Conservation (phyloP, 1,284 basidiomycete genomes). For the Athelia sp. region DNA sequence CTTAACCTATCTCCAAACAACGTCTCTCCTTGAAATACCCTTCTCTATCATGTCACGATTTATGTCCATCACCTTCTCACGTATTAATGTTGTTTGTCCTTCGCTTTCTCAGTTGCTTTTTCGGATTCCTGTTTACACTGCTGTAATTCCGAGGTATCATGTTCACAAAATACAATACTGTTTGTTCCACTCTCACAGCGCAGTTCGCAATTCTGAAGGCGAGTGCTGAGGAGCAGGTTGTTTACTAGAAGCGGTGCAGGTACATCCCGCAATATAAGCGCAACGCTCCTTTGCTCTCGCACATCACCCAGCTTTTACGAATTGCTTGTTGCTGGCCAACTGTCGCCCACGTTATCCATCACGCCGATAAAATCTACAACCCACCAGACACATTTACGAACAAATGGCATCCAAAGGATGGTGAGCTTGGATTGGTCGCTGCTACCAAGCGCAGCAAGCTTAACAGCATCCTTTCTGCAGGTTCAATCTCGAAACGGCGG, state of each 20-base stretch:
- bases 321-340: neutral
- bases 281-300: neutral
- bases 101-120: neutral
- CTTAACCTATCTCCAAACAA: slow-evolving; percentile 1
- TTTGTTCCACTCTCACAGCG: too few species aligned
- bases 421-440: too few species aligned
- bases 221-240: too few species aligned
- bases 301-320: neutral
- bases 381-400: neutral
- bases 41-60: neutral
- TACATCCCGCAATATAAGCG: neutral
- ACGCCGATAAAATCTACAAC: too few species aligned
- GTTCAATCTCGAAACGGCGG: slow-evolving; percentile 70
- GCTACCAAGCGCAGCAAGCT: too few species aligned
- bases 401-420: slow-evolving; percentile 37
- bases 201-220: too few species aligned
- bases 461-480: slow-evolving; percentile 27
- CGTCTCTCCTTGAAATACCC: neutral
- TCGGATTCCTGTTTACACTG: neutral
- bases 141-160: slow-evolving; percentile 1
- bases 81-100: neutral
- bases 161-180: too few species aligned
- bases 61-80: neutral
- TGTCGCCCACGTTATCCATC: too few species aligned
- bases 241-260: too few species aligned